Evolutionary conservation across 495 filamentous ascomycete genomes (phyloP).

Genomic region (Neurospora sp.): DNA sequence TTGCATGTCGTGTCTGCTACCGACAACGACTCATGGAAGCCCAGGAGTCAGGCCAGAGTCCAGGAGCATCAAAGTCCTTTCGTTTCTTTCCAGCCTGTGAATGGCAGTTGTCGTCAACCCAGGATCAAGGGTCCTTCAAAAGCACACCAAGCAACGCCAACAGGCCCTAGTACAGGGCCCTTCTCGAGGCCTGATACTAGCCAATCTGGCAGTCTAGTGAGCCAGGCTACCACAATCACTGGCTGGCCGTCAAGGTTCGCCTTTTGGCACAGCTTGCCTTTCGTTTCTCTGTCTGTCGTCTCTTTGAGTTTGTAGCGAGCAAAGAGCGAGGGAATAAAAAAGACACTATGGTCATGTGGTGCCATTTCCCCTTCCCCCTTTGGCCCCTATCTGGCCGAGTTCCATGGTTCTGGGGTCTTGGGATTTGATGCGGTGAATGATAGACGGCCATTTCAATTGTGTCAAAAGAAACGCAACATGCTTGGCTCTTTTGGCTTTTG

Average conservation of each 20-base stretch:
- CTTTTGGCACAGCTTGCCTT: neutral
- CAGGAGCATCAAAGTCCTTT: neutral
- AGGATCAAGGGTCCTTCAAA: neutral
- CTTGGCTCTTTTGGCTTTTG: neutral
- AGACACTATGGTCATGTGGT: neutral
- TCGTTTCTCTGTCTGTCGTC: neutral
- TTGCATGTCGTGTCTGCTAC: neutral
- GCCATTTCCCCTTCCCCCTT: neutral
- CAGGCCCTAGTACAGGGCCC: neutral
- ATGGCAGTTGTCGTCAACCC: neutral
- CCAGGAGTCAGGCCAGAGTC: neutral
- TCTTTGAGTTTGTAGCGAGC: neutral
- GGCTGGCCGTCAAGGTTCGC: neutral
- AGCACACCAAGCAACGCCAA: neutral
- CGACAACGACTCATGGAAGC: neutral
- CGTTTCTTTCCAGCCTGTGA: neutral
- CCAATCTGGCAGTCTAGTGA: neutral
- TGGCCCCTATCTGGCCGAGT: neutral
- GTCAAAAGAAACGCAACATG: neutral
- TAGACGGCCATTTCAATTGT: neutral
- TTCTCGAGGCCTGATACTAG: neutral
- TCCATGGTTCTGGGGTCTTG: neutral
- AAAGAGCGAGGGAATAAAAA: neutral
- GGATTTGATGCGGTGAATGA: neutral
- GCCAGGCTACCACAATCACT: neutral